These are phyloP conservation scores for Marsdenia floribunda DNA, from an alignment of 257 asterid genomes.

Conservation along the genomic window DNA sequence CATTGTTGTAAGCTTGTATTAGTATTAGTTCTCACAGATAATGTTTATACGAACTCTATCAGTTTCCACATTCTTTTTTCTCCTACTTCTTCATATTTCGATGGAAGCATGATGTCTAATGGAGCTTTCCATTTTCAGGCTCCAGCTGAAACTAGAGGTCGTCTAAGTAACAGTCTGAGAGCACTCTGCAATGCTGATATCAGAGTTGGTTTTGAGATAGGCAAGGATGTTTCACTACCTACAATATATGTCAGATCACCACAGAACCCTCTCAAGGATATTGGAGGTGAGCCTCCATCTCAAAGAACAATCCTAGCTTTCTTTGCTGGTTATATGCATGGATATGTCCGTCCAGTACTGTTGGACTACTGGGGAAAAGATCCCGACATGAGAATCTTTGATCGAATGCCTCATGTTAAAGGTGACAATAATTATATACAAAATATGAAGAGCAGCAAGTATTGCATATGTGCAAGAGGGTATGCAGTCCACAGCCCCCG, in stretches of 20 bases:
- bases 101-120: too few relatives aligned
- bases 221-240: slow-evolving; percentile 44
- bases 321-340: slow-evolving; percentile 50
- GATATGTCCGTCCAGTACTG: slow-evolving; percentile 33
- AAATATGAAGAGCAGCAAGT: slow-evolving; percentile 42
- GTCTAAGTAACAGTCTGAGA: slow-evolving; percentile 18
- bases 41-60: too few relatives aligned
- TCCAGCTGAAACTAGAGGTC: too few relatives aligned
- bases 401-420: slow-evolving; percentile 25
- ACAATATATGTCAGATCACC: slow-evolving; percentile 25
- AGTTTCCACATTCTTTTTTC: too few relatives aligned
- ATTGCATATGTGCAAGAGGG: slow-evolving; percentile 44
- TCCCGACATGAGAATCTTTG: slow-evolving; percentile 33
- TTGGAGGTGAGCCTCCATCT: slow-evolving; percentile 29
- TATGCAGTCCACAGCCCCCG: slow-evolving; percentile 40
- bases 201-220: slow-evolving; percentile 29
- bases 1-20: background rate
- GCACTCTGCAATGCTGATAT: slow-evolving; percentile 49
- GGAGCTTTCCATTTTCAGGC: too few relatives aligned
- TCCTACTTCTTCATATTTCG: too few relatives aligned
- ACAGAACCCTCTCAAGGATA: slow-evolving; percentile 24
- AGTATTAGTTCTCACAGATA: background rate
- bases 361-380: slow-evolving; percentile 41
- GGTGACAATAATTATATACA: slow-evolving; percentile 28
- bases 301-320: slow-evolving; percentile 30